Base-by-base conservation (phyloP, 1,139 yeast species). In the Suhomyces choctaworum region DNA sequence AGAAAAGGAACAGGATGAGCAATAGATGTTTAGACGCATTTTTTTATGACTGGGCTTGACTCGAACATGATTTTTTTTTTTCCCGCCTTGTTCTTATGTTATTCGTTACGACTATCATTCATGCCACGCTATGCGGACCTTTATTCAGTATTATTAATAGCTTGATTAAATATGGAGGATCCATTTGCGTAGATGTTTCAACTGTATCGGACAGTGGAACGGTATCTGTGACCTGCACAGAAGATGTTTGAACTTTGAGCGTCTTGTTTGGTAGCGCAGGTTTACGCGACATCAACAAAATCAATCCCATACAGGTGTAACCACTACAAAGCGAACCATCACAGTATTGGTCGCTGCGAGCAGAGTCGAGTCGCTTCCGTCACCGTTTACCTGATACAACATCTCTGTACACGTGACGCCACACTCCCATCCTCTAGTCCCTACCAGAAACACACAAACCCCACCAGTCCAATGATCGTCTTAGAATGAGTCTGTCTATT, bases 1-100 rank as follows among this genome's bases (percentile, higher is more conserved):
- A 23, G 56, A 52, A 17, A 55, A 51, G 14, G 50, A 48, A 29
- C 54, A 45, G 11, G 51, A 48, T 22, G 46, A 43, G 24, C 46
- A 48, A 16, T 41, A 47, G 26, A 27, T 16, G 16, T 4, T 16
- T 25, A 4, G 20, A 17, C 16, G 26, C 8, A 21, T 22, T 11
- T 7, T 26, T 17, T 15, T 17, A 16, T 26, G 11, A 22, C 13
- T 27, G 26, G 31, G 21, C 32, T 23, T 23, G 32, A 22, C 24
- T 32, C 31, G 24, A 22, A 16, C 17, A 16, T 21, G 29, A 24
- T 13, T 30, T 23, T 7, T 27, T 13, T 30, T 23, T 7, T 27
- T 23, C 27, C 26, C 17, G 30, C 21, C 22, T 32, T 32, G 17
- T 16, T 32, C 20, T 29, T 21, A 19, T 31, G 34, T 33, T 37